These are phyloP conservation scores for Monilinia aucupariae DNA, from an alignment of 2,329 filamentous ascomycete species.

Conservation along the genomic window DNA sequence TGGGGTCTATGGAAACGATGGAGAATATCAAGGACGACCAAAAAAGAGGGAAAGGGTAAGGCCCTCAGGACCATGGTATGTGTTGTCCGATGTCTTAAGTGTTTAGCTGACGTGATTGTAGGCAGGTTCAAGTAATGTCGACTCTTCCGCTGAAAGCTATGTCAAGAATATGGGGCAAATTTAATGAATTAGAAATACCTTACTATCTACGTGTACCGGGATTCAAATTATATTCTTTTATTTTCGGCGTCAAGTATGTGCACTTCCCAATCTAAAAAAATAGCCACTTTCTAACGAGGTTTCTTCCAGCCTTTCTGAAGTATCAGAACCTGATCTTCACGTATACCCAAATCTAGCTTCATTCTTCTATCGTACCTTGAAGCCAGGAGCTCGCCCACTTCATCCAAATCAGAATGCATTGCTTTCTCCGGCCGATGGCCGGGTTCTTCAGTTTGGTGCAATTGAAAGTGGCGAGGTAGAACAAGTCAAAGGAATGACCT, in stretches of 20 bases:
- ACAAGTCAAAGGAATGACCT: constrained; percentile 98
- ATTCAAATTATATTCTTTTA: constrained; percentile 68
- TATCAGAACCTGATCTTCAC: constrained; percentile 82
- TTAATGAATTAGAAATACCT: constrained; percentile 67
- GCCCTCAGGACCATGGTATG: constrained; percentile 60
- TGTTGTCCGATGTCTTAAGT: constrained; percentile 6
- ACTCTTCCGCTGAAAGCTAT: constrained; percentile 67
- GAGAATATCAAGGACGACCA: constrained; percentile 40
- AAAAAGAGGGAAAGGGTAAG: constrained; percentile 52
- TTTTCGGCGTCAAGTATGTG: constrained; percentile 64
- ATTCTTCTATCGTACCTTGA: constrained; percentile 95
- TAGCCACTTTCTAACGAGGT: constrained; percentile 21
- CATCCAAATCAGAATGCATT: constrained; percentile 76
- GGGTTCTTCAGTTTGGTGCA: constrained; percentile 82
- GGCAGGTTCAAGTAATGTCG: constrained; percentile 69
- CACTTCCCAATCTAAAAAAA: not conserved
- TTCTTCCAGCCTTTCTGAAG: constrained; percentile 63
- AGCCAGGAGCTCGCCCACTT: constrained; percentile 79
- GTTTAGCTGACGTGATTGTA: constrained; percentile 29
- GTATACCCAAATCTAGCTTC: constrained; percentile 87
- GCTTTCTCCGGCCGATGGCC: constrained; percentile 84
- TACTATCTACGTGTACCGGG: constrained; percentile 66
- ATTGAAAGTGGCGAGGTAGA: constrained; percentile 94
- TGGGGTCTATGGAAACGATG: constrained; percentile 36
- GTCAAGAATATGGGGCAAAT: constrained; percentile 65